phyloP scores from a whole-genome alignment of 2,329 filamentous ascomycete species.

The Whalleya microplaca region DNA sequence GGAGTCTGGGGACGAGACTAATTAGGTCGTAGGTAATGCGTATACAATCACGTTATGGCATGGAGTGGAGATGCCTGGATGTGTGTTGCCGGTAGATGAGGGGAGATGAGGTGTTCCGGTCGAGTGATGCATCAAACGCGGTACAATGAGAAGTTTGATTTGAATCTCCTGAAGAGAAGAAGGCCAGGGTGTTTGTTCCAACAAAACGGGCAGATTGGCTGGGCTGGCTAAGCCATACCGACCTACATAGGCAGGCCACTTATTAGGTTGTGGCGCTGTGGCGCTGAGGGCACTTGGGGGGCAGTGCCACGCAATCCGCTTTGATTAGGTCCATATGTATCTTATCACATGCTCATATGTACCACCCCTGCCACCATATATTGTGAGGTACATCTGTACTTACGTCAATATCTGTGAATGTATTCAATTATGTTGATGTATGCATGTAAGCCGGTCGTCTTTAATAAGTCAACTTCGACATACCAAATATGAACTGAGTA shows the following conservation, averaged over 20 bases:
- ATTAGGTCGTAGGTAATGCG: not conserved
- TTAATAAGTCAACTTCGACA: no score
- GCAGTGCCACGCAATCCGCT: not conserved
- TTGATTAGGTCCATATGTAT: not conserved
- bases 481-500: no score
- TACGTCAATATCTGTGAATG: no score
- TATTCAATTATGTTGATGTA: no score
- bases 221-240: not conserved
- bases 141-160: not conserved
- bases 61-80: not conserved
- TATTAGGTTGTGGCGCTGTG: not conserved
- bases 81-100: not conserved
- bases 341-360: not conserved
- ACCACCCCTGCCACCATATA: no score
- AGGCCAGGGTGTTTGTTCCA: not conserved
- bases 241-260: not conserved
- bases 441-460: no score
- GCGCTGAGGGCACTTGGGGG: no score
- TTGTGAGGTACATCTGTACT: no score
- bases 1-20: no score
- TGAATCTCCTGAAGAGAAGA: not conserved
- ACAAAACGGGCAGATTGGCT: not conserved
- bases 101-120: not conserved
- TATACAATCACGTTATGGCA: not conserved
- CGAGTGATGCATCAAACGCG: no score